Evolutionary conservation across 2,329 filamentous ascomycete genomes (phyloP).

Genomic region (Cladosporium oxysporum): DNA sequence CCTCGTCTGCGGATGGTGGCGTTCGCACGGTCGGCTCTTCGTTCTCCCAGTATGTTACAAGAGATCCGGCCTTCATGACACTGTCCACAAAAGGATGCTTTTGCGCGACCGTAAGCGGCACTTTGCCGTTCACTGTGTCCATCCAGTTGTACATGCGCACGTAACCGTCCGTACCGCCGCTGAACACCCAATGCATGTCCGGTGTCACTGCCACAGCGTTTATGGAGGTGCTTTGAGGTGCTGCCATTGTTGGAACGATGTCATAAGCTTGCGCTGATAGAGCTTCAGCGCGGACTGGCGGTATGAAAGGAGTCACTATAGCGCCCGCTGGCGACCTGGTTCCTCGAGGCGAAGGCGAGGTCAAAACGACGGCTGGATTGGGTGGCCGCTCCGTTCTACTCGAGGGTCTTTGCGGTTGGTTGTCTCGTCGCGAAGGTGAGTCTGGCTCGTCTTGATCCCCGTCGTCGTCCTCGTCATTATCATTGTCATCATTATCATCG

Average conservation of each 20-base stretch:
- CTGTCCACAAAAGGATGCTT: slow-evolving; percentile 96
- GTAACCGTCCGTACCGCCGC: slow-evolving; percentile 90
- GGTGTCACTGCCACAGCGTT: slow-evolving; percentile 90
- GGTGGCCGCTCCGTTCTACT: slow-evolving; percentile 12
- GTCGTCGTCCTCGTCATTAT: slow-evolving; percentile 32
- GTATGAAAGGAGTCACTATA: slow-evolving; percentile 33
- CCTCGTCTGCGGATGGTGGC: slow-evolving; percentile 52
- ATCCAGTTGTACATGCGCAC: slow-evolving; percentile 96
- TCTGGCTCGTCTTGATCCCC: slow-evolving; percentile 48
- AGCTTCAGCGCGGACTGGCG: slow-evolving; percentile 69
- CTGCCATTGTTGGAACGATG: slow-evolving; percentile 94
- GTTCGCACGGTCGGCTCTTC: slow-evolving; percentile 61
- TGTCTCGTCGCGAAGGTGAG: slow-evolving; percentile 44
- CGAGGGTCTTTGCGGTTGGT: slow-evolving; percentile 19
- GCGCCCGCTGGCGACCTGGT: slow-evolving; percentile 36
- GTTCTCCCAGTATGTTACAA: slow-evolving; percentile 98
- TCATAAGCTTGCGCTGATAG: slow-evolving; percentile 82
- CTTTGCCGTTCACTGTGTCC: slow-evolving; percentile 91
- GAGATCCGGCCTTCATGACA: slow-evolving; percentile 88
- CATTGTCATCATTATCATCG: slow-evolving; percentile 42
- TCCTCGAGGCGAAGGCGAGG: slow-evolving; percentile 48
- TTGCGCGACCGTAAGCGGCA: slow-evolving; percentile 91
- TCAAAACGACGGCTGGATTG: slow-evolving; percentile 52
- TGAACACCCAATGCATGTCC: slow-evolving; percentile 93
- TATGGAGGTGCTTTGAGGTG: slow-evolving; percentile 92